Evolutionary conservation across 805 yeast genomes (phyloP).

Genomic region (Lipomyces mesembrius): DNA sequence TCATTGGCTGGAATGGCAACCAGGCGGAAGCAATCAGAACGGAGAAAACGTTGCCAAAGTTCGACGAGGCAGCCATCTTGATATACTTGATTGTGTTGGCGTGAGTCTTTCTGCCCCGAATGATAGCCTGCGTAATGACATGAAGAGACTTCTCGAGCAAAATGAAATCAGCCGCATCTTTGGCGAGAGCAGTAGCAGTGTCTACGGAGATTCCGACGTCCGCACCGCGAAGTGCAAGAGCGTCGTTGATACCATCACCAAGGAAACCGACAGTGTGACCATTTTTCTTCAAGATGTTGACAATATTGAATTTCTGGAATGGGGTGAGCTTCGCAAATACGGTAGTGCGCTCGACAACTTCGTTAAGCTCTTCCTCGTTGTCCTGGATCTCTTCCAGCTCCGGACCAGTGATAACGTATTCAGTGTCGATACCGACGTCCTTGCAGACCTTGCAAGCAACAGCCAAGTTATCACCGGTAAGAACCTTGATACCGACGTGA

Average conservation of each 20-base stretch:
- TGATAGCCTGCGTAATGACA: conserved; percentile 56
- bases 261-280: conserved; percentile 58
- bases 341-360: conserved; percentile 50
- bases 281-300: conserved; percentile 49
- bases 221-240: conserved; percentile 58
- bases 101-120: conserved; percentile 54
- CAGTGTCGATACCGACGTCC: conserved; percentile 36
- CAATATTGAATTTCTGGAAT: conserved; percentile 56
- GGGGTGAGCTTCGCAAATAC: conserved; percentile 49
- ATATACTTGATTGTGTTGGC: conserved; percentile 48
- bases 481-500: conserved; percentile 37
- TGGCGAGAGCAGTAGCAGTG: conserved; percentile 60
- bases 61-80: conserved; percentile 52
- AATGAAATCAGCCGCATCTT: conserved; percentile 58
- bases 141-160: conserved; percentile 56
- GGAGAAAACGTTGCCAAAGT: conserved; percentile 58
- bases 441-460: conserved; percentile 38
- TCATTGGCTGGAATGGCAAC: conserved; percentile 39
- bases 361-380: conserved; percentile 80
- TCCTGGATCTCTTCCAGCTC: conserved; percentile 59
- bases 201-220: conserved; percentile 62
- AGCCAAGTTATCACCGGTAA: conserved; percentile 37
- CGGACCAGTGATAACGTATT: conserved; percentile 37
- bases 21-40: conserved; percentile 51
- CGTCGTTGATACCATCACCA: conserved; percentile 61